Conservation (phyloP, 179 eudicot species). For the Monotropa hypopitys region DNA sequence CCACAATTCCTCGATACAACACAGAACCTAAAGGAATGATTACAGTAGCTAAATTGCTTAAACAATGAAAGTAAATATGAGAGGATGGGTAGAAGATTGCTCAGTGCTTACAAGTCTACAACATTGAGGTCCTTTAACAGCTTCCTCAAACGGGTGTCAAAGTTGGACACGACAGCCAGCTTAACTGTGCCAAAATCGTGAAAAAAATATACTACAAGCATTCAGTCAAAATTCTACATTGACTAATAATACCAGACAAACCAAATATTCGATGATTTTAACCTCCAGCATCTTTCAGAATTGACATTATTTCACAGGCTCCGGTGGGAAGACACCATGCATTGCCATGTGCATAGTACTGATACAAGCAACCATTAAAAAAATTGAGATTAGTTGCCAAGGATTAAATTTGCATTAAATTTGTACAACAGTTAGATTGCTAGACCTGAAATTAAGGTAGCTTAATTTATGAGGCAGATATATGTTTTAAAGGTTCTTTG, state of each 20-base stretch:
- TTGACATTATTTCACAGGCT: slow-evolving; percentile 51
- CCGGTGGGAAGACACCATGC: slow-evolving; percentile 93
- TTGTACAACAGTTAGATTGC: neutral
- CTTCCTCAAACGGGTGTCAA: slow-evolving; percentile 90
- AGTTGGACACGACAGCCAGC: slow-evolving; percentile 93
- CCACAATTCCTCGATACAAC: neutral
- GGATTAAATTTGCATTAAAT: neutral
- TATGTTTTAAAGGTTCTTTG: neutral
- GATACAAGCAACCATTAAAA: slow-evolving; percentile 17
- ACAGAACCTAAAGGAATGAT: neutral
- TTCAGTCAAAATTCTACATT: neutral
- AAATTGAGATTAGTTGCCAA: neutral
- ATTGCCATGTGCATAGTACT: slow-evolving; percentile 83
- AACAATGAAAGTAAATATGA: neutral
- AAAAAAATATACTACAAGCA: neutral
- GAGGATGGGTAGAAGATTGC: slow-evolving; percentile 3
- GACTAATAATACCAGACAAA: slow-evolving; percentile 4
- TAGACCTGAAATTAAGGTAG: neutral
- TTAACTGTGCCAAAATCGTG: slow-evolving; percentile 44
- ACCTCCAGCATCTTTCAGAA: slow-evolving; percentile 89
- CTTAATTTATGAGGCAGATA: neutral
- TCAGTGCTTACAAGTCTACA: slow-evolving; percentile 52
- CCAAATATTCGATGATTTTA: slow-evolving; percentile 23
- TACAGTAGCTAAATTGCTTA: neutral
- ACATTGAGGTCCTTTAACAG: slow-evolving; percentile 77